Conservation (phyloP, 2,329 filamentous ascomycete genomes). For the Fusarium dimerum region DNA sequence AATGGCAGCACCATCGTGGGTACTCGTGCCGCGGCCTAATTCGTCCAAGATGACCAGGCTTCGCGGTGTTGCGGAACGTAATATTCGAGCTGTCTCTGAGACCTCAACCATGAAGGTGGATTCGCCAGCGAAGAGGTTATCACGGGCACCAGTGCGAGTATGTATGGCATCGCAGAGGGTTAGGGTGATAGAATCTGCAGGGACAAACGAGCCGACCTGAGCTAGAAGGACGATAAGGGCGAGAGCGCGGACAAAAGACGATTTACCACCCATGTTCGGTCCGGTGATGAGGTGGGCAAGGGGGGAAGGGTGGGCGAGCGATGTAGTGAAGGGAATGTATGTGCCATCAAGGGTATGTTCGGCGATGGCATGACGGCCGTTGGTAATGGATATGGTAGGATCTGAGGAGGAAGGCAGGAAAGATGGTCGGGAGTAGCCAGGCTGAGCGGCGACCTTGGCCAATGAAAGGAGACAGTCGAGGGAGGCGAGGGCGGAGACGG, state of each 20-base stretch:
- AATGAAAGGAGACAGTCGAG: constrained; percentile 90
- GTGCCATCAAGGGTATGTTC: constrained; percentile 82
- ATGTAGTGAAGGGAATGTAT: constrained; percentile 89
- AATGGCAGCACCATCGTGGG: constrained; percentile 94
- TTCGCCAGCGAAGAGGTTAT: constrained; percentile 94
- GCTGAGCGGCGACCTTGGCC: constrained; percentile 78
- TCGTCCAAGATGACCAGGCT: constrained; percentile 93
- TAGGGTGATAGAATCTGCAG: constrained; percentile 70
- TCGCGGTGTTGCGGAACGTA: constrained; percentile 83
- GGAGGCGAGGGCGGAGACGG: constrained; percentile 79
- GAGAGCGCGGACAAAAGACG: constrained; percentile 91
- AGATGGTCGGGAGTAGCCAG: constrained; percentile 81
- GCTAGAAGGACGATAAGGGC: constrained; percentile 92
- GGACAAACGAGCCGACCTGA: constrained; percentile 93
- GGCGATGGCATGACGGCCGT: constrained; percentile 91
- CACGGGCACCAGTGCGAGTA: constrained; percentile 93
- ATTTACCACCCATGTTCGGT: constrained; percentile 99
- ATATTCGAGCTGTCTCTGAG: constrained; percentile 85
- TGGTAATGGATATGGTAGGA: constrained; percentile 60
- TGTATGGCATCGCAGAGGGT: constrained; percentile 90
- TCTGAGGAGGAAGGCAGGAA: constrained; percentile 62
- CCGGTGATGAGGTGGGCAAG: constrained; percentile 88
- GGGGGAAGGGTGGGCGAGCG: constrained; percentile 64
- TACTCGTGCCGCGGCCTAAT: constrained; percentile 88
- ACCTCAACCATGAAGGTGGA: constrained; percentile 98